These are phyloP conservation scores for Dryadomyces quercus-mongolicae DNA, from an alignment of 2,329 filamentous ascomycete genomes.

Conservation along the genomic window DNA sequence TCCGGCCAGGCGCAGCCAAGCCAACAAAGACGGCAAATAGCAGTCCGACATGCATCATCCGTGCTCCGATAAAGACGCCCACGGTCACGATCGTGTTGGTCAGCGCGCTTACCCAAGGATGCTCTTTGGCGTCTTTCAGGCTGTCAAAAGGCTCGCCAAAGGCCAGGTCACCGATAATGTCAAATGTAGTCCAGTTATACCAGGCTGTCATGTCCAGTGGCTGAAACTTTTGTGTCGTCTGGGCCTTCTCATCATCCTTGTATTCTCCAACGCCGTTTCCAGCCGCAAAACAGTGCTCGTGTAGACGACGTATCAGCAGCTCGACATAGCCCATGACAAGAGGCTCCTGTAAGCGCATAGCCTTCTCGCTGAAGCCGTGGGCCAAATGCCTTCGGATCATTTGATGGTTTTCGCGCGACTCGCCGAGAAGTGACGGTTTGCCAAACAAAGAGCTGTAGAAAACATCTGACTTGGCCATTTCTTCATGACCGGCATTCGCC, in stretches of 20 bases:
- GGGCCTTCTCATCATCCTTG: not conserved
- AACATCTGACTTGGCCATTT: constrained; percentile 6
- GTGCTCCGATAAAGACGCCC: not conserved
- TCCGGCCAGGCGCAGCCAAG: too few relatives aligned
- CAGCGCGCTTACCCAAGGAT: constrained; percentile 17
- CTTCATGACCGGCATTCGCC: constrained; percentile 1
- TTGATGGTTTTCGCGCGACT: constrained; percentile 20
- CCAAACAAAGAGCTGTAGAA: constrained; percentile 7
- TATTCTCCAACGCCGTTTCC: too few relatives aligned
- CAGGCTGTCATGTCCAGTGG: constrained; percentile 1
- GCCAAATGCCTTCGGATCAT: constrained; percentile 22
- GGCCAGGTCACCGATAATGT: constrained; percentile 28
- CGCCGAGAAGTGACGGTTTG: constrained; percentile 13
- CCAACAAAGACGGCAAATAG: too few relatives aligned
- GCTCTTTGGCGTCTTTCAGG: constrained; percentile 15
- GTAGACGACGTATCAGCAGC: constrained; percentile 20
- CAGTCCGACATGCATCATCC: not conserved
- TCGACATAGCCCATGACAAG: constrained; percentile 26
- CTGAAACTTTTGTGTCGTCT: not conserved
- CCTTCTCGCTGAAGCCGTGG: constrained; percentile 26
- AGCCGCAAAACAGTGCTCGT: constrained; percentile 12
- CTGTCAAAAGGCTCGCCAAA: constrained; percentile 29
- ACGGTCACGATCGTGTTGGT: constrained; percentile 11
- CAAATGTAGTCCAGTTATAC: constrained; percentile 23
- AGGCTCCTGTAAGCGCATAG: constrained; percentile 28